Conservation (phyloP, 345 rosid species). For the Luvunga scandens region DNA sequence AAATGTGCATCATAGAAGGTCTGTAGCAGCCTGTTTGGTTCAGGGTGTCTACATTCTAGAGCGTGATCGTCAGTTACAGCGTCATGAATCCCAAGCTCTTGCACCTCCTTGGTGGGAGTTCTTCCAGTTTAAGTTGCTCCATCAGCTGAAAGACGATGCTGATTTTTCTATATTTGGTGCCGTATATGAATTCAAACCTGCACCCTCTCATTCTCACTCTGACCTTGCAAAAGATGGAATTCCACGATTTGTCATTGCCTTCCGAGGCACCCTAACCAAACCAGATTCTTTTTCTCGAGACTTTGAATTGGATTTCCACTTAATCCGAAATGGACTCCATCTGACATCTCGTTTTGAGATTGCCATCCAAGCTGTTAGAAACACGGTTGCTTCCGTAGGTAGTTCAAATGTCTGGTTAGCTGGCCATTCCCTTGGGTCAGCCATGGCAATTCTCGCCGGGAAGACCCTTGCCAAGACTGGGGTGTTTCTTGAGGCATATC, state of each 20-base stretch:
- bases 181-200: slow-evolving; percentile 61
- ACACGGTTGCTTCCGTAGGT: slow-evolving; percentile 62
- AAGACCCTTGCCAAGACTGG: slow-evolving; percentile 70
- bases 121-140: slow-evolving; percentile 58
- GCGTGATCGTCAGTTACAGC: slow-evolving; percentile 82
- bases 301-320: slow-evolving; percentile 55
- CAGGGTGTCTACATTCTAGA: slow-evolving; percentile 77
- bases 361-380: slow-evolving; percentile 73
- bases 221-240: slow-evolving; percentile 32
- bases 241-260: slow-evolving; percentile 68
- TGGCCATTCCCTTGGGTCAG: slow-evolving; percentile 92
- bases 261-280: slow-evolving; percentile 79
- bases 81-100: slow-evolving; percentile 54
- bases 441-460: slow-evolving; percentile 76
- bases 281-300: slow-evolving; percentile 64
- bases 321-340: slow-evolving; percentile 67
- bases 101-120: slow-evolving; percentile 89
- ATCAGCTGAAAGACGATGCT: slow-evolving; percentile 59
- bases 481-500: slow-evolving; percentile 50
- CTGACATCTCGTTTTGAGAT: slow-evolving; percentile 68
- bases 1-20: slow-evolving; percentile 59
- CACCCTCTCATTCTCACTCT: slow-evolving; percentile 25
- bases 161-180: slow-evolving; percentile 85
- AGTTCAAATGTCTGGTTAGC: slow-evolving; percentile 77
- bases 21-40: slow-evolving; percentile 78